Base-by-base conservation (phyloP, 2,329 filamentous ascomycete species). In the Fusarium sp. region DNA sequence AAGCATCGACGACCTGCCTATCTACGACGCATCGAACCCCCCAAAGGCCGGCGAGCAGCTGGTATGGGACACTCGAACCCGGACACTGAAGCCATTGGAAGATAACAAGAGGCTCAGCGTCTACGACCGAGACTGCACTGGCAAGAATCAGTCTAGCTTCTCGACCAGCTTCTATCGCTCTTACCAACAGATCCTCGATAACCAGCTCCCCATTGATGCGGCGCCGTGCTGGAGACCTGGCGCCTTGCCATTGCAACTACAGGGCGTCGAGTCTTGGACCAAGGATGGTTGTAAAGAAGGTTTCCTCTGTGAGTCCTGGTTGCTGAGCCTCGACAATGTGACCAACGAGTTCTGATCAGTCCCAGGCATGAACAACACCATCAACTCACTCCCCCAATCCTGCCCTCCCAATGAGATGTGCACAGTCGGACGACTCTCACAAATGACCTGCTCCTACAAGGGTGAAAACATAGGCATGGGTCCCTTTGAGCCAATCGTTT, bases 401-500 rank as follows among this genome's bases (percentile, higher is more conserved):
- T 86, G 85, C 50, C 83, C 84, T 10, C 83, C 85, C 10, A 64
- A 83, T 3, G 77, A 79, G 2, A 60, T 73, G 11, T 86, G 85
- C 35, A 84, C 85, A 35, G 69, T 80, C 42, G 74, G 79, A 3
- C 79, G 85, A 62, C 62, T 85, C 2, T 78, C 79, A 1, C 82
- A 83, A 0, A 67, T 72, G 10, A 77, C 82, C 4, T 86, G 84
- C 66, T 35, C 61, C 1, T 73, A 80, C 6, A 24, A 80, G 0
- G 82, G 81, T 24, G 69, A 45, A 6, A 86, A 85, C 61, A 77
- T 83, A 18, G 82, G 75, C 3, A 86, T 86, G 85, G 85, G 85
- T 0, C 82, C 82, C 3, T 86, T 87, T 61, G 88, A 90, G 70
- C 88, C 88, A 1, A 80, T 87, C 5, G 77, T 89, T 9, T 90